Conservation (phyloP, 2,329 filamentous ascomycete genomes). For the Penicillium sp. region DNA sequence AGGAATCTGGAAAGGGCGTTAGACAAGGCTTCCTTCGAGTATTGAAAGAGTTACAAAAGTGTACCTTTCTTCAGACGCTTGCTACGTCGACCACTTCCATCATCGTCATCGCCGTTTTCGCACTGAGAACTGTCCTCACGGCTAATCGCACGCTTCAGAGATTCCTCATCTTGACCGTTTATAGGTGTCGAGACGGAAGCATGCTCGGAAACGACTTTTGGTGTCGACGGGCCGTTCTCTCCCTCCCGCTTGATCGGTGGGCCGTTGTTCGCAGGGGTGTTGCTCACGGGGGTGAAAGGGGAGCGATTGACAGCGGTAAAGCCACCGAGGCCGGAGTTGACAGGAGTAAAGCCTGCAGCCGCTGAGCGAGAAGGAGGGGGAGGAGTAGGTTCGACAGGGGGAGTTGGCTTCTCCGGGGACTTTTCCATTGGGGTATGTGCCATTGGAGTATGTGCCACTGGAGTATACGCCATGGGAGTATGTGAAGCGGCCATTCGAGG, state of each 20-base stretch:
- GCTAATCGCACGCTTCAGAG: conserved; percentile 76
- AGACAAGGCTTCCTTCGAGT: not conserved
- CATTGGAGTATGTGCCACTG: not conserved
- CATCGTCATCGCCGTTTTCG: conserved; percentile 57
- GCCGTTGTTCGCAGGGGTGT: conserved; percentile 42
- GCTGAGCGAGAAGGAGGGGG: conserved; percentile 37
- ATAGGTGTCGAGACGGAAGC: conserved; percentile 58
- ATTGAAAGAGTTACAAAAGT: conserved; percentile 17
- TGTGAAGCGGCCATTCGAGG: conserved; percentile 58
- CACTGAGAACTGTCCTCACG: conserved; percentile 50
- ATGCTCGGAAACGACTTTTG: conserved; percentile 64
- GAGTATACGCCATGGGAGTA: conserved; percentile 43
- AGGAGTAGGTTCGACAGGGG: conserved; percentile 40
- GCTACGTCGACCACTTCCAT: conserved; percentile 72
- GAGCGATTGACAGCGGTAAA: conserved; percentile 62
- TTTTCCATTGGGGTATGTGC: conserved; percentile 52
- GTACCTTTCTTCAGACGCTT: conserved; percentile 88
- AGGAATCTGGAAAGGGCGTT: conserved; percentile 41
- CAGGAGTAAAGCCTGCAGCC: conserved; percentile 65
- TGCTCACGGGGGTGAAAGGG: conserved; percentile 46
- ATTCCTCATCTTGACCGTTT: conserved; percentile 55
- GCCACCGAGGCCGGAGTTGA: conserved; percentile 59
- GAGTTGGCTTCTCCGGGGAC: conserved; percentile 35
- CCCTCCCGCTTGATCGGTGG: conserved; percentile 52
- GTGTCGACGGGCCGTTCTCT: conserved; percentile 58